Conservation (phyloP, 139 green algal genomes). For the Closterium sp. region DNA sequence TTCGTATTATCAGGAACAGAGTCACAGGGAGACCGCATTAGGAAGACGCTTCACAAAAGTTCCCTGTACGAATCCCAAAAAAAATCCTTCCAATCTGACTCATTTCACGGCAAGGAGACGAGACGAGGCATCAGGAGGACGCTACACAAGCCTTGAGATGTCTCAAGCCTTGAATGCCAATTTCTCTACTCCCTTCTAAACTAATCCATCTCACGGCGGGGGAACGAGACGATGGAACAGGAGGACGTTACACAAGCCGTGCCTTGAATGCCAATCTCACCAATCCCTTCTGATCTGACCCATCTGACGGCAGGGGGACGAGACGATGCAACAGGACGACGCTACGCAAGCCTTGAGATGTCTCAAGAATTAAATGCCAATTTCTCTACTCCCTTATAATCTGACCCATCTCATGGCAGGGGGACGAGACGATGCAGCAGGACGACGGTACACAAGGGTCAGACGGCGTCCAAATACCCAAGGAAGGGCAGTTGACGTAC, state of each 20-base stretch:
- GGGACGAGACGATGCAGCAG: slow-evolving; percentile 4
- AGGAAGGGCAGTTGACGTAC: not conserved
- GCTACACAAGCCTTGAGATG: too few species aligned
- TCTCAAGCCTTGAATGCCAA: not conserved
- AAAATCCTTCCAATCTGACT: too few species aligned
- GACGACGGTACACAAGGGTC: not conserved
- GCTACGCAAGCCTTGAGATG: not conserved
- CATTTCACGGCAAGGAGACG: not conserved
- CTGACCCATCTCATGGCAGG: not conserved
- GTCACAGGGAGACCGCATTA: too few species aligned
- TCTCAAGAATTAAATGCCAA: not conserved
- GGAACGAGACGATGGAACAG: slow-evolving; percentile 6
- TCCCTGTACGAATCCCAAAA: too few species aligned
- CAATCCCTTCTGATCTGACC: not conserved
- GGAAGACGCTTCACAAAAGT: too few species aligned
- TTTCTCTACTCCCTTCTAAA: not conserved
- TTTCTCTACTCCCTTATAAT: not conserved
- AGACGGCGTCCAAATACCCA: not conserved
- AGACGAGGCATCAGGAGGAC: too few species aligned
- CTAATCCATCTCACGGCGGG: not conserved
- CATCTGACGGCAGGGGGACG: not conserved
- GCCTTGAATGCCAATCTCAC: not conserved
- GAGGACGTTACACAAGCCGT: not conserved
- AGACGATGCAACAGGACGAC: slow-evolving; percentile 22
- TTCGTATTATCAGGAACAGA: too few species aligned